Conservation (phyloP, 768 basidiomycete genomes). For the Phylloporus rhodoxanthus region DNA sequence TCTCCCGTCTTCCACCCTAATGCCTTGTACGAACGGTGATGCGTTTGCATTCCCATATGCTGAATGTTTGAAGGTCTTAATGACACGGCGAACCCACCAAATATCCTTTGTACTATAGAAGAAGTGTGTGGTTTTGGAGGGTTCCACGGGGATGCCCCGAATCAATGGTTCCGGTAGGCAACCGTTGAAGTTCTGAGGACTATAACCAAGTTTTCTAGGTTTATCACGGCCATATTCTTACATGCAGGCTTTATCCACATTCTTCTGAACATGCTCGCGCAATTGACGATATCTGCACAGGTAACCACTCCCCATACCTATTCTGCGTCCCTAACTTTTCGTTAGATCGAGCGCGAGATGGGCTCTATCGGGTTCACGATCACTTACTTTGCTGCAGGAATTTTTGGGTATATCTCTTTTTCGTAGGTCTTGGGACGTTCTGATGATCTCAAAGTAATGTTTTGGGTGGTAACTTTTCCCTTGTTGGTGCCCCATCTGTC, state of each 20-base stretch:
- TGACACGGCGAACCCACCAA: constrained; percentile 76
- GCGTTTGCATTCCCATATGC: constrained; percentile 2
- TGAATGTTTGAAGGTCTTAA: constrained; percentile 54
- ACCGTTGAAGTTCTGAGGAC: constrained; percentile 37
- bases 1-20: constrained; percentile 46
- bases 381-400: constrained; percentile 85
- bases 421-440: not conserved
- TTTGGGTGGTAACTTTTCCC: constrained; percentile 87
- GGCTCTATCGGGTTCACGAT: constrained; percentile 80
- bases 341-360: constrained; percentile 85
- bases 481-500: constrained; percentile 82
- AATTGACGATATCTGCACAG: constrained; percentile 72
- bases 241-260: constrained; percentile 97
- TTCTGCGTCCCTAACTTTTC: not conserved
- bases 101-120: constrained; percentile 65
- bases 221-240: constrained; percentile 84
- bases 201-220: constrained; percentile 41
- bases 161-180: constrained; percentile 52
- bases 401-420: constrained; percentile 64
- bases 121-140: constrained; percentile 89
- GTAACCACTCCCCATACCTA: constrained; percentile 31
- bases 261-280: constrained; percentile 84
- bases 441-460: constrained; percentile 50
- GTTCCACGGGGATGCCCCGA: constrained; percentile 38
- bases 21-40: constrained; percentile 49